Evolutionary conservation across 2,329 filamentous ascomycete genomes (phyloP).

Genomic region (Paracoccidioides brasiliensis): DNA sequence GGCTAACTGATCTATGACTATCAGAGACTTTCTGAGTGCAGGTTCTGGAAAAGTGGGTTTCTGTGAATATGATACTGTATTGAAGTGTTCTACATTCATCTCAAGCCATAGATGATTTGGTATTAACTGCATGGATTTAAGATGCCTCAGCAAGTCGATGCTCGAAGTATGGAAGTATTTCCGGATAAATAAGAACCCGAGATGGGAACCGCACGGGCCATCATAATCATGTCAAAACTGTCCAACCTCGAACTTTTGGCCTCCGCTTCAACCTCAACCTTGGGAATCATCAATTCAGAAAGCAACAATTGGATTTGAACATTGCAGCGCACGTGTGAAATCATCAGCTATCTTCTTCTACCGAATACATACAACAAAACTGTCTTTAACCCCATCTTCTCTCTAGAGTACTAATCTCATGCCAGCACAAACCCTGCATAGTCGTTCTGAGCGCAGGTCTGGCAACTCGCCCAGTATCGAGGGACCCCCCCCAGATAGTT

Average conservation of each 20-base stretch:
- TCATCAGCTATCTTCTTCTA: not conserved
- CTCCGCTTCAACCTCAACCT: too few relatives aligned
- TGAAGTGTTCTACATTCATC: not conserved
- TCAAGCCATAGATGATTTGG: too few relatives aligned
- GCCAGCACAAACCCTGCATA: not conserved
- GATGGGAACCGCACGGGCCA: too few relatives aligned
- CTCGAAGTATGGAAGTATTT: too few relatives aligned
- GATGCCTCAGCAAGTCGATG: too few relatives aligned
- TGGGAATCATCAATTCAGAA: too few relatives aligned
- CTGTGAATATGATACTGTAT: not conserved
- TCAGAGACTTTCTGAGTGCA: not conserved
- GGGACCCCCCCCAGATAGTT: slow-evolving; percentile 27
- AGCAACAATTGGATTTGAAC: too few relatives aligned
- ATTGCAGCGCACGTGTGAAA: too few relatives aligned
- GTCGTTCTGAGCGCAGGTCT: not conserved
- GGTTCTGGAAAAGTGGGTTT: not conserved
- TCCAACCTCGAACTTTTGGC: too few relatives aligned
- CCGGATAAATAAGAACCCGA: too few relatives aligned
- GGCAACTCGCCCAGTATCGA: not conserved
- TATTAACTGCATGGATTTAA: too few relatives aligned
- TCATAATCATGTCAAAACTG: too few relatives aligned
- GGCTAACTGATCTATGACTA: not conserved
- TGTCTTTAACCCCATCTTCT: not conserved
- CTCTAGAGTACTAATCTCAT: not conserved
- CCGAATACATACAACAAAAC: not conserved